These are phyloP conservation scores for Davidsoniella eucalypti DNA, from an alignment of 2,329 filamentous ascomycete genomes.

Conservation along the genomic window DNA sequence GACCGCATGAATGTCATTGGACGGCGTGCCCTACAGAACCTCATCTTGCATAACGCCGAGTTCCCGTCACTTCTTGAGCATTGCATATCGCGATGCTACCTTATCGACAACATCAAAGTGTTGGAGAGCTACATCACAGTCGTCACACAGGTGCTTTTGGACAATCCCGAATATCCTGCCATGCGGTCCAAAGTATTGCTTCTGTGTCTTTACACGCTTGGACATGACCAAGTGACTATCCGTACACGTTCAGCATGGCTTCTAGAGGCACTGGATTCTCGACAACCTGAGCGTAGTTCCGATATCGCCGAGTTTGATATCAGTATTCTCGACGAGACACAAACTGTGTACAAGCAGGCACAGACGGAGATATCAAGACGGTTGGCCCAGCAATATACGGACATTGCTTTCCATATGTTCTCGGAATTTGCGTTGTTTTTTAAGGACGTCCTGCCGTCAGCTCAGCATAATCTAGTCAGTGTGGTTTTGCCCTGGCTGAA, in stretches of 20 bases:
- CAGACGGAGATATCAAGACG: slow-evolving; percentile 93
- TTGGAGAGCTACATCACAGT: slow-evolving; percentile 93
- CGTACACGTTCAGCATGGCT: slow-evolving; percentile 74
- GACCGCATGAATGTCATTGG: slow-evolving; percentile 87
- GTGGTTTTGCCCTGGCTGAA: slow-evolving; percentile 95
- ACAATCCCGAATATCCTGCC: slow-evolving; percentile 65
- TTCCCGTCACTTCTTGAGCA: slow-evolving; percentile 73
- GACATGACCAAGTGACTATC: slow-evolving; percentile 79
- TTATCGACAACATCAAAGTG: slow-evolving; percentile 63
- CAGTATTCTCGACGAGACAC: slow-evolving; percentile 95
- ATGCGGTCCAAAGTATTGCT: slow-evolving; percentile 85
- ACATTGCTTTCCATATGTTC: slow-evolving; percentile 83
- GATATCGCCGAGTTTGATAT: slow-evolving; percentile 97
- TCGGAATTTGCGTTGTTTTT: slow-evolving; percentile 93
- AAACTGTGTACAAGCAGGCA: slow-evolving; percentile 90
- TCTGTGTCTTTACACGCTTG: slow-evolving; percentile 78
- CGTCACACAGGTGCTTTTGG: slow-evolving; percentile 69
- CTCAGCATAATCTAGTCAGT: slow-evolving; percentile 85
- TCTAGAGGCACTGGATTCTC: slow-evolving; percentile 64
- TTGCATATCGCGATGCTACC: slow-evolving; percentile 82
- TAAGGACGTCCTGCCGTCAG: slow-evolving; percentile 64
- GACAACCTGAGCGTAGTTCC: slow-evolving; percentile 57
- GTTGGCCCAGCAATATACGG: slow-evolving; percentile 72
- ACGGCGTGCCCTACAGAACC: slow-evolving; percentile 69
- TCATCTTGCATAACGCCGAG: slow-evolving; percentile 81